Evolutionary conservation across 768 basidiomycete genomes (phyloP), one percentile per base, ranked within the genome.

Genomic region (Panaeolus papilionaceus): DNA sequence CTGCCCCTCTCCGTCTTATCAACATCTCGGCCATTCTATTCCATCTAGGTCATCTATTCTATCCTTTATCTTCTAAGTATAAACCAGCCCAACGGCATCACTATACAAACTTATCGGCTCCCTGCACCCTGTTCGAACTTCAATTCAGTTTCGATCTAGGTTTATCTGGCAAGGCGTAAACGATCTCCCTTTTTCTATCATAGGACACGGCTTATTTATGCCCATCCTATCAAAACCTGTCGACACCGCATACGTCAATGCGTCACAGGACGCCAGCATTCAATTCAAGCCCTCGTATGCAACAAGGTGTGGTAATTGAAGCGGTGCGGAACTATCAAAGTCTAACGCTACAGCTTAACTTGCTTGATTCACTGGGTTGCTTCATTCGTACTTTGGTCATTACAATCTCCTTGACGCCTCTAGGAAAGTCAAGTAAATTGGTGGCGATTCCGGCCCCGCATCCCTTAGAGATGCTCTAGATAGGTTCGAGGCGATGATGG

Each of bases 61-160:
- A 28, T 33, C 54, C 33, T 58, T 58, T 58, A 58, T 58, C 54
- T 58, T 58, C 54, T 37, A 58, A 58, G 54, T 58, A 58, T 58
- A 58, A 47, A 28, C 47, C 54, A 58, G 16, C 54, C 33, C 28
- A 58, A 28, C 54, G 54, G 54, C 54, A 58, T 58, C 54, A 37
- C 4, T 28, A 58, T 37, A 10, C 54, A 58, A 58, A 58, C 54
- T 33, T 58, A 33, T 11, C 54, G 37, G 11, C 12, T 16, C 33
- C 54, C 23, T 58, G 54, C 54, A 58, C 47, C 47, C 47, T 49
- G 47, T 49, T 49, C 20, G 47, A 49, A 49, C 33, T 58, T 33
- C 54, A 58, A 58, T 58, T 33, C 54, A 58, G 14, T 33, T 33
- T 58, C 54, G 54, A 58, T 58, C 54, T 58, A 12, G 54, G 54